These are phyloP conservation scores for Eimeria sp. DNA, from an alignment of 169 alveolate genomes.

Conservation along the genomic window DNA sequence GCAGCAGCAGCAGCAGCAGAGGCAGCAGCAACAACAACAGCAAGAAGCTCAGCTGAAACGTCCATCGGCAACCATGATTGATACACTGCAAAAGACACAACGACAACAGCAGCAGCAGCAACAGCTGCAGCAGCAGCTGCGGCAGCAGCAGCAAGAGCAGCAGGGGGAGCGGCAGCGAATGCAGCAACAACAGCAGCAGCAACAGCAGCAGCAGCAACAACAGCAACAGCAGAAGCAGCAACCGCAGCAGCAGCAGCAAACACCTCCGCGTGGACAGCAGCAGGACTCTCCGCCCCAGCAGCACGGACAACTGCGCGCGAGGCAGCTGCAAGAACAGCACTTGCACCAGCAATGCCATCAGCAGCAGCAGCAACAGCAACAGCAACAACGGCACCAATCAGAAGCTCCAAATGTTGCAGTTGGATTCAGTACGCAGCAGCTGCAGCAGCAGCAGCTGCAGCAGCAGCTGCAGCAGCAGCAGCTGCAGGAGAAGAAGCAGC, in stretches of 20 bases:
- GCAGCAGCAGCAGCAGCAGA: background rate
- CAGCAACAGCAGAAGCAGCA: slow-evolving; percentile 12
- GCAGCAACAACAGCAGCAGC: background rate
- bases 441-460: background rate
- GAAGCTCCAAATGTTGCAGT: background rate
- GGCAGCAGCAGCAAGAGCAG: background rate
- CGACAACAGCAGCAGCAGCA: background rate
- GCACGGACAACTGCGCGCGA: too few relatives aligned
- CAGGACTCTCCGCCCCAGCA: background rate
- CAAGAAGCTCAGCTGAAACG: too few relatives aligned
- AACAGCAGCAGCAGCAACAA: background rate
- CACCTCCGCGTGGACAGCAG: background rate
- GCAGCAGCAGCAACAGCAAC: slow-evolving; percentile 8
- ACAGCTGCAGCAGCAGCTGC: background rate
- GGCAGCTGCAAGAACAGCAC: background rate
- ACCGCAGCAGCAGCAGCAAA: background rate
- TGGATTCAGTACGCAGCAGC: background rate
- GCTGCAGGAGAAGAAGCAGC: background rate
- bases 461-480: background rate
- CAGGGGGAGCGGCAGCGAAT: background rate
- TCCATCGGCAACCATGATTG: too few relatives aligned
- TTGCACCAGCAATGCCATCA: background rate
- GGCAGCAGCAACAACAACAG: background rate
- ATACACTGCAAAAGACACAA: background rate
- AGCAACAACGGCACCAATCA: background rate